These are phyloP conservation scores for Dovyalis caffra DNA, from an alignment of 345 rosid species.

Conservation along the genomic window DNA sequence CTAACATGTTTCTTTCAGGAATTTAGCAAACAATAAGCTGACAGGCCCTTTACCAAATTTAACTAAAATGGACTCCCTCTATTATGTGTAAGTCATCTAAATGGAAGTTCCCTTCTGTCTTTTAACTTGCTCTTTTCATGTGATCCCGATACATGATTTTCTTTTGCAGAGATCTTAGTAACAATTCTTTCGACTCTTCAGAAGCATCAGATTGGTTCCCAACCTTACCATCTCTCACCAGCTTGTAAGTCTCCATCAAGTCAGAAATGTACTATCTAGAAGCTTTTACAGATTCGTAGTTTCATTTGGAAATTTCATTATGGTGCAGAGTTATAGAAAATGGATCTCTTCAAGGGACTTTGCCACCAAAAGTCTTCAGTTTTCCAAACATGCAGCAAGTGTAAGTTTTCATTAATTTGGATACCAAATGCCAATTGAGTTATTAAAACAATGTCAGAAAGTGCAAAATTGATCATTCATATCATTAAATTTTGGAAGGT, in stretches of 20 bases:
- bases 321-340: slow-evolving; percentile 61
- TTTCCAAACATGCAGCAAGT: slow-evolving; percentile 73
- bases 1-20: slow-evolving; percentile 42
- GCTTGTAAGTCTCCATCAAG: slow-evolving; percentile 53
- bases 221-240: slow-evolving; percentile 73
- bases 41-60: slow-evolving; percentile 76
- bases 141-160: neutral
- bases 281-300: neutral
- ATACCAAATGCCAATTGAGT: neutral
- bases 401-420: slow-evolving; percentile 47
- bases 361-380: slow-evolving; percentile 60
- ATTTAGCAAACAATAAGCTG: slow-evolving; percentile 76
- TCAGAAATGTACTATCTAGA: neutral
- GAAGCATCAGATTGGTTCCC: slow-evolving; percentile 81
- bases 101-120: neutral
- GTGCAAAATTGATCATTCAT: neutral
- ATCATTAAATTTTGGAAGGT: slow-evolving; percentile 40
- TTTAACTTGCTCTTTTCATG: neutral
- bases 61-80: slow-evolving; percentile 59
- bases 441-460: too few relatives aligned
- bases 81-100: slow-evolving; percentile 54
- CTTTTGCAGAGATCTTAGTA: slow-evolving; percentile 77
- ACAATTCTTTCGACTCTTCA: slow-evolving; percentile 63
- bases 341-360: slow-evolving; percentile 64
- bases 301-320: neutral